Base-by-base conservation (phyloP, 2,329 filamentous ascomycete species). In the Trichoderma sp. region DNA sequence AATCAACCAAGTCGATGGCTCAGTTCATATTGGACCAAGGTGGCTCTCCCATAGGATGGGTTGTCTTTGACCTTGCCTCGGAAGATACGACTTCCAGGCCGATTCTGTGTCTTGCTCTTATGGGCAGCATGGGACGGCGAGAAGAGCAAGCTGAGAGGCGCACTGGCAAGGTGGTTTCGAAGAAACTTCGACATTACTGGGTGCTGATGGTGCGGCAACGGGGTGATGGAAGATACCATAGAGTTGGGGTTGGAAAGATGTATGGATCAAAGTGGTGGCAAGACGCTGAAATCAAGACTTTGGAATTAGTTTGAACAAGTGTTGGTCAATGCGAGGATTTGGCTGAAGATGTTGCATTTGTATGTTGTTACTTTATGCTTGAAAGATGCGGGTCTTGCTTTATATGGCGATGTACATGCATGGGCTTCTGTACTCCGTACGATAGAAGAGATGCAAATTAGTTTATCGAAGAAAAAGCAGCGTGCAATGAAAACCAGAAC, bases 101-200 rank as follows among this genome's bases (percentile, higher is more conserved):
- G 14, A 43, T 62, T 14, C 58, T 37, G 33, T 66, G 58, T 37
- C 40, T 72, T 16, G 60, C 57, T 1, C 53, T 69, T 13, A 72
- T 71, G 68, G 60, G 68, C 11, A 64, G 58, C 7, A 35, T 69
- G 4, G 55, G 65, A 57, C 64, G 68, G 19, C 70, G 71, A 24
- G 64, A 66, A 16, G 70, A 71, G 47, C 35, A 65, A 13, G 31
- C 29, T 8, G 70, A 71, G 35, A 60, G 61, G 31, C 70, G 65
- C 4, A 47, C 31, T 29, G 71, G 70, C 24, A 66, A 5, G 21
- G 49, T 27, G 14, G 33, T 58, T n/a, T 66, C 61, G 19, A 53
- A 43, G 56, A 70, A 70, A 24, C 58, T 70, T 27, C 58, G 69
- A 16, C 59, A 68, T 14, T 68, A 70, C 29, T 70, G 69, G 69